Base-by-base conservation (phyloP, 2,329 filamentous ascomycete species). In the Fusarium abutilonis region DNA sequence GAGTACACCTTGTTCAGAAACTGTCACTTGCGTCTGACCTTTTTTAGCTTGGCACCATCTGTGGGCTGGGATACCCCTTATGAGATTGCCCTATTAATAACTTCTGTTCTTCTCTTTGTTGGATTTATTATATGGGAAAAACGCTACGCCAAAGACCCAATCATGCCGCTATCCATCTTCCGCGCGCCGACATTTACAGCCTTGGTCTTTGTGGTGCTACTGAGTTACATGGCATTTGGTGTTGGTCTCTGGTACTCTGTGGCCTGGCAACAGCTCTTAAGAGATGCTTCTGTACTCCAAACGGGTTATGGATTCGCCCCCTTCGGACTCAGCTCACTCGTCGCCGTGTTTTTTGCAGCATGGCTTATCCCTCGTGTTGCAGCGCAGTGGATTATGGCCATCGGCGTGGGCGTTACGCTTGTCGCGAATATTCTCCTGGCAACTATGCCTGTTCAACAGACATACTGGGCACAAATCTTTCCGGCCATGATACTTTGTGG, bases 211-310 rank as follows among this genome's bases (percentile, higher is more conserved):
- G 78, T 80, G 9, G 75, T 80, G 2, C 67, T 82, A 2, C 63
- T 82, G 7, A 76, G 73, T 28, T 83, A 79, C 67, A 83, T 83
- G 80, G 73, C 77, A 1, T 72, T 80, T 13, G 80, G 80, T 0
- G 81, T 79, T n/a, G 68, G 75, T 0, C 68, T 82, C 8, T 84
- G 79, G 79, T 84, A 84, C 68, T 75, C 78, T 42, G 68, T 78
- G 1, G 69, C 78, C 4, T 83, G 79, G 79, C 69, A 79, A 28
- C 76, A 80, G 52, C 34, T 77, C 9, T 66, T 83, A 4, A 77
- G 80, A 11, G 65, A 76, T n/a, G 73, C 73, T 72, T 41, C 64
- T 77, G 6, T 78, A 76, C 1, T 58, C 0, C 44, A 35, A 7
- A 42, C 46, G 15, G 51, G 56, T 3, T 5, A 56, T 1, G 15